Evolutionary conservation across 176 grass and related monocot genomes (phyloP), one percentile per base, ranked within the genome.

Genomic region (Oryza coarctata): DNA sequence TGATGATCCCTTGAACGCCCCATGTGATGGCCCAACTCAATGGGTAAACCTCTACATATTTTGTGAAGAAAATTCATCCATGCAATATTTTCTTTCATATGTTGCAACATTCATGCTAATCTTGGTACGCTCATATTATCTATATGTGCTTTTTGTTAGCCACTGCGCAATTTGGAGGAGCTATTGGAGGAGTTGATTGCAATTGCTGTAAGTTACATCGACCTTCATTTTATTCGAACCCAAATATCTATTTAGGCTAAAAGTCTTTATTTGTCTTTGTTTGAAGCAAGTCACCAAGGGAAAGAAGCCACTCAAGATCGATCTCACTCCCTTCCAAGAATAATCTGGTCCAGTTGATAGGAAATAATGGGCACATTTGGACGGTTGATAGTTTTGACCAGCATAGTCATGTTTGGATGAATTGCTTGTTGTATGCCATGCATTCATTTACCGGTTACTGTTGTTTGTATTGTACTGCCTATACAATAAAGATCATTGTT

Each of bases 21-120:
- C 95, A 75, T 94, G 91, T 30, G 95, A 98, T n/a, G 95, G 90
- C 50, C 95, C 95, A 77, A 98, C 95, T 57, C 95, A 98, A 86
- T 95, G 95, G 95, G 92, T 98, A 63, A 30, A 65, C 67, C 36
- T 31, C 67, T 70, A 26, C 23, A 60, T 70, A 14, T 8, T 26
- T 9, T 44, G 1, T 44, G 5, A 27, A 65, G 38, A 65, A 84
- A 77, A 13, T 80, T 73, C 70, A 77, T 68, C 40, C 63, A 32
- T 70, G 10, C 26, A 65, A 43, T 26, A 10, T 45, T 81, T 77
- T 65, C 33, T 36, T 57, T 22, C 22, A 58, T 71, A 73, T 33
- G 32, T 83, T 39, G 20, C 28, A 81, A 17, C 6, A 25, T 35
- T 66, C 17, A 12, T 18, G 4, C 4, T 71, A 10, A n/a, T 75